phyloP scores from a whole-genome alignment of 1,284 basidiomycete genomes.

The Apiotrichum veenhuisii region DNA sequence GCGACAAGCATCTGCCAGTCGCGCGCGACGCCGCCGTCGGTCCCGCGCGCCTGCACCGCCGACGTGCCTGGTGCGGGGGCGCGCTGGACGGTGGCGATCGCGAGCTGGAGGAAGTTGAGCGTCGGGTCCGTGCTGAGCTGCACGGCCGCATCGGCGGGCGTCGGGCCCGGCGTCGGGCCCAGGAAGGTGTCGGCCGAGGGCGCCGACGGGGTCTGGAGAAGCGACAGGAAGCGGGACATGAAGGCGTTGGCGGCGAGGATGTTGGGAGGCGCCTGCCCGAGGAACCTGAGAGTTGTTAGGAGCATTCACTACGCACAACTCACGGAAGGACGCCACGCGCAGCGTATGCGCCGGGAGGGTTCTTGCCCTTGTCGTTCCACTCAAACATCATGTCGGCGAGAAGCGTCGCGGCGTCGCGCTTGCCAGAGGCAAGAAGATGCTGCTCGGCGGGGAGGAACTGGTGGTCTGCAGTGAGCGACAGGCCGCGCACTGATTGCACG shows the following conservation, averaged over 20 bases:
- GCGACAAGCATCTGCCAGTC: constrained; percentile 78
- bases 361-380: constrained; percentile 57
- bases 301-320: constrained; percentile 38
- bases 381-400: constrained; percentile 80
- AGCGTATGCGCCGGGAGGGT: constrained; percentile 62
- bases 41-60: constrained; percentile 57
- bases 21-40: constrained; percentile 52
- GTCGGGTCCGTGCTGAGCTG: constrained; percentile 66
- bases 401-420: constrained; percentile 75
- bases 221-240: constrained; percentile 68
- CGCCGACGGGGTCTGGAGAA: constrained; percentile 54
- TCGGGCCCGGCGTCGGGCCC: constrained; percentile 44
- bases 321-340: constrained; percentile 77
- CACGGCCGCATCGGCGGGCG: constrained; percentile 59
- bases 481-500: constrained; percentile 9
- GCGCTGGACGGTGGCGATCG: constrained; percentile 75
- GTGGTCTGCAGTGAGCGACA: constrained; percentile 57
- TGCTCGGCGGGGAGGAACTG: constrained; percentile 68
- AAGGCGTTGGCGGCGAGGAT: constrained; percentile 80
- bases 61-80: constrained; percentile 57
- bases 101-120: constrained; percentile 83
- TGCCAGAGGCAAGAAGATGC: constrained; percentile 76
- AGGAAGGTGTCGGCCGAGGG: constrained; percentile 51
- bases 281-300: constrained; percentile 56
- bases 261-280: constrained; percentile 79